phyloP scores from a whole-genome alignment of 2,329 filamentous ascomycete species.

The Apiospora rasikravindrae region DNA sequence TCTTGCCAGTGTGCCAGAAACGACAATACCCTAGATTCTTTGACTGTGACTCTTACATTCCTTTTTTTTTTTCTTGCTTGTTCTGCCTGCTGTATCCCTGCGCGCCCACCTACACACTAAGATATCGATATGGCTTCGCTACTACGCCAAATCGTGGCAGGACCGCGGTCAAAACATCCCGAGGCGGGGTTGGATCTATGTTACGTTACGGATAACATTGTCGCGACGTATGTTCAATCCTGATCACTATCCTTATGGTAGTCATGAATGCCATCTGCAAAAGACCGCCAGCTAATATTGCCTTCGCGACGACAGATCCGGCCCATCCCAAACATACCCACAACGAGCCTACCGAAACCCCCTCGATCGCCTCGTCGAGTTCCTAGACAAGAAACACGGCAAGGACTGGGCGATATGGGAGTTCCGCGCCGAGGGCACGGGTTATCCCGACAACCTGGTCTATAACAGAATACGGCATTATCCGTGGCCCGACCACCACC shows the following conservation, averaged over 20 bases:
- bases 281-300: neutral
- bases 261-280: neutral
- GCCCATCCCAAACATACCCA: slow-evolving; percentile 87
- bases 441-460: slow-evolving; percentile 90
- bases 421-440: slow-evolving; percentile 94
- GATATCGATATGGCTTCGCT: slow-evolving; percentile 68
- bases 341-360: slow-evolving; percentile 94
- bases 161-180: slow-evolving; percentile 80
- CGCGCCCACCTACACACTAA: neutral
- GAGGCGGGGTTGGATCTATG: slow-evolving; percentile 92
- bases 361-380: slow-evolving; percentile 82
- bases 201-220: slow-evolving; percentile 87
- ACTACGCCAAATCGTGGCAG: slow-evolving; percentile 88
- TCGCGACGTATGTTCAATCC: slow-evolving; percentile 57
- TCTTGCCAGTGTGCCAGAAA: neutral
- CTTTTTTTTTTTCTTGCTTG: neutral
- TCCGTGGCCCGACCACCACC: slow-evolving; percentile 96
- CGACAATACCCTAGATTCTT: neutral
- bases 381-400: slow-evolving; percentile 84
- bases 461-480: slow-evolving; percentile 87
- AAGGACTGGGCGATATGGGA: slow-evolving; percentile 95
- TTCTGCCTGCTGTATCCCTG: neutral
- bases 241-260: neutral
- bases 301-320: slow-evolving; percentile 67
- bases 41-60: neutral